A percentile compares a stretch with the other conserved stretches of the same genome.
phyloP scores from a whole-genome alignment of 2,329 filamentous ascomycete genomes.

The Purpureocillium takamizusanense region DNA sequence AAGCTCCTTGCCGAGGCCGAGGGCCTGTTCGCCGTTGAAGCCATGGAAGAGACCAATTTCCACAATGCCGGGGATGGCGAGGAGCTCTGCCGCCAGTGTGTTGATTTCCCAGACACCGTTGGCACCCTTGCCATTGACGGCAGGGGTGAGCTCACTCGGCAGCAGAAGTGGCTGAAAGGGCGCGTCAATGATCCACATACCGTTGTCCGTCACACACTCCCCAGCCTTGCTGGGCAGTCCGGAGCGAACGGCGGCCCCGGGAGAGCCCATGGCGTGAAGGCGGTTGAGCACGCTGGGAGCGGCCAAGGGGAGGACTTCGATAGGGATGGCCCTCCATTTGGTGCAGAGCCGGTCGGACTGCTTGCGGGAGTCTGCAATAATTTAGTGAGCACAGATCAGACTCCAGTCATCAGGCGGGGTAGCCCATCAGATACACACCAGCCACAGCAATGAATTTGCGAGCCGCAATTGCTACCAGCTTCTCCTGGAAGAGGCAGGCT shows the following conservation, averaged over 20 bases:
- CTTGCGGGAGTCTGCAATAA: conserved; percentile 71
- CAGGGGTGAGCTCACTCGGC: conserved; percentile 36
- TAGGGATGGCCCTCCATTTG: conserved; percentile 78
- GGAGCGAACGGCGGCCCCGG: conserved; percentile 60
- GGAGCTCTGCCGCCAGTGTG: conserved; percentile 63
- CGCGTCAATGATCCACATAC: conserved; percentile 80
- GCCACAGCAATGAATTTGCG: conserved; percentile 84
- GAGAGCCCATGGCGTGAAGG: conserved; percentile 64
- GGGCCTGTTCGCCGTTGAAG: conserved; percentile 62
- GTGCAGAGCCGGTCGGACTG: conserved; percentile 65
- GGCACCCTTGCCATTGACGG: conserved; percentile 40
- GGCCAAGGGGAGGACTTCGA: conserved; percentile 85
- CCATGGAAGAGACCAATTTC: conserved; percentile 90
- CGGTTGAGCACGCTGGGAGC: conserved; percentile 67
- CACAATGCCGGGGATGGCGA: conserved; percentile 75
- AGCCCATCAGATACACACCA: conserved; percentile 42
- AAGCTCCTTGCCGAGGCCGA: conserved; percentile 39
- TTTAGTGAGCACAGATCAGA: too few species aligned
- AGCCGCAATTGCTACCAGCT: conserved; percentile 78
- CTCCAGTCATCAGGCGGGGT: conserved; percentile 1
- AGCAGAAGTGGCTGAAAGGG: conserved; percentile 70
- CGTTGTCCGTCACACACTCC: conserved; percentile 54
- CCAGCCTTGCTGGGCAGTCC: conserved; percentile 71
- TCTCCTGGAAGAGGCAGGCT: conserved; percentile 96
- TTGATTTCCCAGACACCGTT: conserved; percentile 71